Conservation (phyloP, 176 grass and related monocot species). For the Bromus sterilis region DNA sequence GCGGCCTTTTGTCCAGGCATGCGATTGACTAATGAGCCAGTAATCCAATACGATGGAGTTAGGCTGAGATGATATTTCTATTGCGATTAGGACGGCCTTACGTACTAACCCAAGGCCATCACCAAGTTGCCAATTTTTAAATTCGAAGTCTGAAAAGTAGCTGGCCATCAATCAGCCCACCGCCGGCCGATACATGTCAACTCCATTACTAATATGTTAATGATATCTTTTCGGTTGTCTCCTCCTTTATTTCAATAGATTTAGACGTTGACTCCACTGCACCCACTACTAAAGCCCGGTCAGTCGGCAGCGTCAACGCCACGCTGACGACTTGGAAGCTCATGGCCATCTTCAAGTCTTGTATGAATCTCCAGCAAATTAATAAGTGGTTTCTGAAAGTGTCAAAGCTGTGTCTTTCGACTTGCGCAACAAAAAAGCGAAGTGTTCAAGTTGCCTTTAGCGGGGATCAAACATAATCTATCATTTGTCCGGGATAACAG, state of each 20-base stretch:
- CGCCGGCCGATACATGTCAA: slow-evolving; percentile 13
- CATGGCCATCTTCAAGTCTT: slow-evolving; percentile 25
- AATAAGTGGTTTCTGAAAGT: not conserved
- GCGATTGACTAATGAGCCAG: not conserved
- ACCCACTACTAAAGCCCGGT: not conserved
- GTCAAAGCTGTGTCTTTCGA: not conserved
- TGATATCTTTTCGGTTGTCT: not conserved
- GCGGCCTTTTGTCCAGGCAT: slow-evolving; percentile 1
- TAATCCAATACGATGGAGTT: slow-evolving; percentile 8
- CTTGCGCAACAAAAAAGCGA: not conserved
- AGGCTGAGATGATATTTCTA: slow-evolving; percentile 15
- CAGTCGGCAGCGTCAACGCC: slow-evolving; percentile 24
- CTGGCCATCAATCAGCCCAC: slow-evolving; percentile 18
- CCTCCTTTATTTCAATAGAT: not conserved
- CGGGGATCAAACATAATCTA: not conserved
- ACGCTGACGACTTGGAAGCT: not conserved
- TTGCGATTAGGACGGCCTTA: not conserved
- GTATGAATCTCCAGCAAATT: not conserved
- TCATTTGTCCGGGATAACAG: not conserved
- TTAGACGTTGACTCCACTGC: slow-evolving; percentile 21
- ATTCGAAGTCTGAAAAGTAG: slow-evolving; percentile 5
- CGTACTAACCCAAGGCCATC: not conserved
- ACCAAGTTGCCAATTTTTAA: slow-evolving; percentile 7
- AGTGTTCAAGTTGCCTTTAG: slow-evolving; percentile 20
- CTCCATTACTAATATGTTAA: not conserved